Conservation (phyloP, 169 alveolate species). For the Cryptosporidium ryanae region DNA sequence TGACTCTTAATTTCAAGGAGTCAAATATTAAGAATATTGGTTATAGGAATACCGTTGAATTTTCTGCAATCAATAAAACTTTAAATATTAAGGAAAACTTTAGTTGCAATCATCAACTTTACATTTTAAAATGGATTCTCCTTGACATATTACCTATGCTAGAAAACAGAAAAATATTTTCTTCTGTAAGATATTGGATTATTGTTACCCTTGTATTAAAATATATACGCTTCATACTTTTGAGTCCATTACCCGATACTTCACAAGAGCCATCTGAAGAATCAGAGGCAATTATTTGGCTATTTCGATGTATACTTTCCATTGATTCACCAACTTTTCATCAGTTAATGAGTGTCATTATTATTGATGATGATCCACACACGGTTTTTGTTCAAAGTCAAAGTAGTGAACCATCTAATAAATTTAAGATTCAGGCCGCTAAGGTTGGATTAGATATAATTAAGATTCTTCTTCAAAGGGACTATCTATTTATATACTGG, state of each 20-base stretch:
- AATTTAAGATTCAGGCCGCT: constrained; percentile 28
- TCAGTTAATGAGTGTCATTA: constrained; percentile 38
- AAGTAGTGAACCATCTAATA: constrained; percentile 21
- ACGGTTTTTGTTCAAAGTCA: constrained; percentile 21
- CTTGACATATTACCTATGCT: constrained; percentile 42
- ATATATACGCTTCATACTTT: constrained; percentile 26
- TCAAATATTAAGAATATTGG: constrained; percentile 9
- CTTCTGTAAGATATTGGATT: constrained; percentile 55
- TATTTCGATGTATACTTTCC: constrained; percentile 48
- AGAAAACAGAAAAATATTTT: constrained; percentile 9
- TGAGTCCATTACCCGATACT: constrained; percentile 30
- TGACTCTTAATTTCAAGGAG: constrained; percentile 19
- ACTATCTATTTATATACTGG: constrained; percentile 45
- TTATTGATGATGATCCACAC: constrained; percentile 35
- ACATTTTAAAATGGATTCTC: constrained; percentile 40
- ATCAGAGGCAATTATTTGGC: constrained; percentile 68
- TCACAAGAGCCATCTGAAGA: constrained; percentile 20
- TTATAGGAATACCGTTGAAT: background rate
- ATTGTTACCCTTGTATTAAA: constrained; percentile 40
- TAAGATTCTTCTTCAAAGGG: constrained; percentile 60
- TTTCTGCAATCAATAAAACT: background rate
- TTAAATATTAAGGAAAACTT: background rate
- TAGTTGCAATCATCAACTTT: constrained; percentile 33
- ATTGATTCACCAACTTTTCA: constrained; percentile 70
- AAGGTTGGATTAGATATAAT: constrained; percentile 59